Evolutionary conservation across 805 yeast genomes (phyloP).

Genomic region (Nakazawaea ambrosiae): DNA sequence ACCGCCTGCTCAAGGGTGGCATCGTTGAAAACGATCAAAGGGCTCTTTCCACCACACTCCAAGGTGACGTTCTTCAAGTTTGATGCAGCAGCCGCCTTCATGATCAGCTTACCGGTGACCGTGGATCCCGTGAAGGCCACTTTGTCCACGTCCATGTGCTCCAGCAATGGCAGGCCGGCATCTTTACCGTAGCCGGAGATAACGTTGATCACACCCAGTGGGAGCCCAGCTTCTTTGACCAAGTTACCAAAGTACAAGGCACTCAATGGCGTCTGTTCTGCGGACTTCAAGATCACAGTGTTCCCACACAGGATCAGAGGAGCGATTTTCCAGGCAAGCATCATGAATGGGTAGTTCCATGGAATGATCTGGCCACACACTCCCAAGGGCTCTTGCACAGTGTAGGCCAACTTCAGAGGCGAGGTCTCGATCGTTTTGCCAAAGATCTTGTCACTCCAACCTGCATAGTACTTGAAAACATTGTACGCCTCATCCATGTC

Average conservation of each 20-base stretch:
- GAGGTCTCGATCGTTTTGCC: conserved; percentile 58
- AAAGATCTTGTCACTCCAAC: conserved; percentile 68
- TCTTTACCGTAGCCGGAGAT: conserved; percentile 36
- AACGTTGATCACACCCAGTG: conserved; percentile 43
- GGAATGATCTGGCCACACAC: conserved; percentile 47
- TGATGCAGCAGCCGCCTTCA: conserved; percentile 30
- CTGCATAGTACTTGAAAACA: conserved; percentile 62
- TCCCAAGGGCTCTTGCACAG: conserved; percentile 47
- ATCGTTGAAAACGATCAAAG: conserved; percentile 39
- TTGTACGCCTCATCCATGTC: conserved; percentile 48
- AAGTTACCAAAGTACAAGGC: conserved; percentile 34
- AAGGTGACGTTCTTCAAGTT: conserved; percentile 41
- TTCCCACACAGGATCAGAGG: conserved; percentile 42
- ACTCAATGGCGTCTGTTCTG: conserved; percentile 44
- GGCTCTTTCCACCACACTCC: conserved; percentile 50
- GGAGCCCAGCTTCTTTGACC: conserved; percentile 38
- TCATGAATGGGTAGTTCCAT: conserved; percentile 44
- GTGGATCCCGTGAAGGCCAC: conserved; percentile 54
- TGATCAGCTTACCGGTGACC: conserved; percentile 37
- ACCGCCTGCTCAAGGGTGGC: conserved; percentile 40
- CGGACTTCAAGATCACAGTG: conserved; percentile 39
- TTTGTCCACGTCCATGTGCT: conserved; percentile 38
- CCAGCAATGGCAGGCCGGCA: conserved; percentile 39
- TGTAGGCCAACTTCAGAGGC: conserved; percentile 43
- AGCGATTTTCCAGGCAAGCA: conserved; percentile 44